A percentile compares a stretch with the other conserved stretches of the same genome.
Conservation (phyloP, 2,329 filamentous ascomycete species). For the Trichoderma atroviride region DNA sequence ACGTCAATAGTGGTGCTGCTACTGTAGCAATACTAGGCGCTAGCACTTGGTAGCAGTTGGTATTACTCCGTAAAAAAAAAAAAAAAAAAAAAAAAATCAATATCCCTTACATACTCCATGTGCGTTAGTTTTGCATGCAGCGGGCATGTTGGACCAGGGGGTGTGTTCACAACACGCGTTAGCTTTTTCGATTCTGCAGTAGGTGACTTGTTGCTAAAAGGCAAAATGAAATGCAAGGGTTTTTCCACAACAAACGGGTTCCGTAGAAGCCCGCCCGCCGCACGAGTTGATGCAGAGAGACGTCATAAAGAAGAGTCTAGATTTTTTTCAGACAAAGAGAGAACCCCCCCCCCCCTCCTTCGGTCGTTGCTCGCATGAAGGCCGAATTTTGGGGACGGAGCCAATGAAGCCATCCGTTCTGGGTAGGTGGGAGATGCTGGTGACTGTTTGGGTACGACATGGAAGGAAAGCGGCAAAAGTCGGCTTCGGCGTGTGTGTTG, state of each 20-base stretch:
- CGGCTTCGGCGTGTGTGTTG: background rate
- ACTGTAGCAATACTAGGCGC: background rate
- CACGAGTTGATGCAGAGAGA: background rate
- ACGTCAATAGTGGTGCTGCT: background rate
- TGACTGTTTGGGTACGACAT: background rate
- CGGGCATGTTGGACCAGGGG: background rate
- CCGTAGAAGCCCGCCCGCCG: background rate
- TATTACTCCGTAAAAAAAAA: background rate
- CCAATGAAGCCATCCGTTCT: background rate
- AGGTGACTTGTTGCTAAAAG: background rate
- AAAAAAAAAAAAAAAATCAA: too few species aligned
- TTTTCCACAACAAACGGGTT: background rate
- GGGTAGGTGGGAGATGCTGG: background rate
- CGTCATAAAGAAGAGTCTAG: constrained; percentile 10
- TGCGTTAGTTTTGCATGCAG: background rate
- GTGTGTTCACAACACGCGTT: background rate
- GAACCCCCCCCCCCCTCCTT: background rate
- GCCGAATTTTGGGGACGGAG: background rate
- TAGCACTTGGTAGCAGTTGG: background rate
- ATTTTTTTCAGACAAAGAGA: background rate
- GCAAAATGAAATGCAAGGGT: background rate
- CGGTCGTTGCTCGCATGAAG: background rate
- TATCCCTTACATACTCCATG: background rate
- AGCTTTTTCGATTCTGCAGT: background rate
- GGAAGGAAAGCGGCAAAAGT: background rate